phyloP scores from a whole-genome alignment of 768 basidiomycete genomes.

The Asterophora parasitica region DNA sequence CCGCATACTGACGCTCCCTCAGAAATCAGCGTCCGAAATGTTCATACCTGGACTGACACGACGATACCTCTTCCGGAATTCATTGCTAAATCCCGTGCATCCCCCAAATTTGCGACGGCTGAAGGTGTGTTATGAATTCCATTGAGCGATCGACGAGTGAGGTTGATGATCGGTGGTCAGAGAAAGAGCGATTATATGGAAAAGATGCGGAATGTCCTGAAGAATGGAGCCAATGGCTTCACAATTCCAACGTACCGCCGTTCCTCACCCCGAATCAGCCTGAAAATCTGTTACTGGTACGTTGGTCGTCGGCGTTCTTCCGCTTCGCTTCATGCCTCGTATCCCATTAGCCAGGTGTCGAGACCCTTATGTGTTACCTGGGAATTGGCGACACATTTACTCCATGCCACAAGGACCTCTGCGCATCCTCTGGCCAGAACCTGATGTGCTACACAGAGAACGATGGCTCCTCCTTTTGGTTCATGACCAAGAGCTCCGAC shows the following conservation, averaged over 20 bases:
- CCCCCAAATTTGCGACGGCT: slow-evolving; percentile 27
- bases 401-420: slow-evolving; percentile 80
- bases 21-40: slow-evolving; percentile 63
- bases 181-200: slow-evolving; percentile 62
- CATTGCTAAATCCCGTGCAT: slow-evolving; percentile 37
- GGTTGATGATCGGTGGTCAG: slow-evolving; percentile 27
- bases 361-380: slow-evolving; percentile 84
- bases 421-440: slow-evolving; percentile 82
- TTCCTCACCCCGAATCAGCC: slow-evolving; percentile 46
- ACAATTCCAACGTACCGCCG: slow-evolving; percentile 41
- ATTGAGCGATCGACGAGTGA: background rate
- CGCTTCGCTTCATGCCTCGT: background rate
- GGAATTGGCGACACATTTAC: slow-evolving; percentile 83
- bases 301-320: background rate
- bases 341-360: slow-evolving; percentile 46
- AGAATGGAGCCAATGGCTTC: slow-evolving; percentile 62
- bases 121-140: slow-evolving; percentile 30
- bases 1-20: slow-evolving; percentile 1
- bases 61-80: slow-evolving; percentile 50
- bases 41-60: slow-evolving; percentile 53
- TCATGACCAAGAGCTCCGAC: slow-evolving; percentile 68
- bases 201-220: slow-evolving; percentile 72
- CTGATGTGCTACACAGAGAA: slow-evolving; percentile 80
- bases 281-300: slow-evolving; percentile 51
- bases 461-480: slow-evolving; percentile 76